Evolutionary conservation across 139 green algal genomes (phyloP), one percentile per base, ranked within the genome.

Genomic region (Chlorella sp.): DNA sequence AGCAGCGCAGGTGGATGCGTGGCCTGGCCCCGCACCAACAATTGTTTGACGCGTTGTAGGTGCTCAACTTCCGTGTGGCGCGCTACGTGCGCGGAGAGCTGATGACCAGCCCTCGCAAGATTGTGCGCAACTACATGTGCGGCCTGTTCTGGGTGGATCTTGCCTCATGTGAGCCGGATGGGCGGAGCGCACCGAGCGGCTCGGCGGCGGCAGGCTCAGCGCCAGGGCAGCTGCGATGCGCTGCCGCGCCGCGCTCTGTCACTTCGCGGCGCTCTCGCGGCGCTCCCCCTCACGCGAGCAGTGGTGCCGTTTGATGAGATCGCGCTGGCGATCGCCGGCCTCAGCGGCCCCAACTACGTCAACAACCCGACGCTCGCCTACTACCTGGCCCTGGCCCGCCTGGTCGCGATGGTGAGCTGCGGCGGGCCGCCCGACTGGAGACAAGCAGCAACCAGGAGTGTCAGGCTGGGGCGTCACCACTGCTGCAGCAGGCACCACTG

Each of bases 231-330:
- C n/a, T n/a, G n/a, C n/a, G n/a, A n/a, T n/a, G n/a, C n/a, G n/a
- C n/a, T n/a, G n/a, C n/a, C n/a, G n/a, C n/a, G n/a, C n/a, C n/a
- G n/a, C n/a, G n/a, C n/a, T n/a, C n/a, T n/a, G n/a, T n/a, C n/a
- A n/a, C n/a, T n/a, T n/a, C n/a, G n/a, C n/a, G n/a, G n/a, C n/a
- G n/a, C n/a, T n/a, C n/a, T n/a, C n/a, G n/a, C n/a, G n/a, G n/a
- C n/a, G n/a, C n/a, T 51, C 38, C 12, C 38, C 5, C 2, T 41
- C 40, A 27, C 27, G 35, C 27, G 3, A 43, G 45, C 69, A 67
- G 63, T 48, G 0, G n/a, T 80, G 23, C 74, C 74, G 4, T 48
- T 80, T 33, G 74, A 80, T 33, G 74, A 80, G 45, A 80, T 80
- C 11, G 74, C 62, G 3, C 62, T 80, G 66, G 43, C 74, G 15